These are phyloP conservation scores for Agrocybe pediades DNA, from an alignment of 768 basidiomycete species.

Conservation along the genomic window DNA sequence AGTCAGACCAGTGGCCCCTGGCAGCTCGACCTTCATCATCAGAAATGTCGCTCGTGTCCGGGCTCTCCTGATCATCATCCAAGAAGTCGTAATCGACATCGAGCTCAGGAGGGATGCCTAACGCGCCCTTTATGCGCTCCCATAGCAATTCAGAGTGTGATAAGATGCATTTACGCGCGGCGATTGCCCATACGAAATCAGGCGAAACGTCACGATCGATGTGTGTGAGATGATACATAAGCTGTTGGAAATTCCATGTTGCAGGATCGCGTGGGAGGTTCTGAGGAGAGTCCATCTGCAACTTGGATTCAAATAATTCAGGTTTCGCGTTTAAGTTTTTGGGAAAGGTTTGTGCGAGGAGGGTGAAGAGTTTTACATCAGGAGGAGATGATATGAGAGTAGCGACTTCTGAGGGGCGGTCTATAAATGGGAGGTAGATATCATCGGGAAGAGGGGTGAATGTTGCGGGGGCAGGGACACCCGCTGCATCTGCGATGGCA, in stretches of 20 bases:
- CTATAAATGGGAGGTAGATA: conserved; percentile 84
- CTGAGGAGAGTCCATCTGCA: conserved; percentile 21
- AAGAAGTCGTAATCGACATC: conserved; percentile 56
- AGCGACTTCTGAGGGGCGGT: conserved; percentile 76
- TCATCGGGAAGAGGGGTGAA: conserved; percentile 79
- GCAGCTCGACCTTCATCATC: conserved; percentile 42
- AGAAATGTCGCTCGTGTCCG: conserved; percentile 41
- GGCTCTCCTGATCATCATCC: conserved; percentile 23
- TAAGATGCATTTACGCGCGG: conserved; percentile 74
- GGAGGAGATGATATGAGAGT: conserved; percentile 66
- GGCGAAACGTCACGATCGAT: conserved; percentile 62
- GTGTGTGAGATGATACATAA: conserved; percentile 67
- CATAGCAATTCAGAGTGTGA: conserved; percentile 84
- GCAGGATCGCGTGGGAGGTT: conserved; percentile 55
- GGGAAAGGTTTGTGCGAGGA: conserved; percentile 73
- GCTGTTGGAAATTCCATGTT: conserved; percentile 72
- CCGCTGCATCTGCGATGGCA: conserved; percentile 10
- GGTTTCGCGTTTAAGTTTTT: conserved; percentile 15
- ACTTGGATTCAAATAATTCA: conserved; percentile 19
- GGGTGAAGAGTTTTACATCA: conserved; percentile 69
- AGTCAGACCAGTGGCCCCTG: conserved; percentile 36
- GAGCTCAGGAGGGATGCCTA: conserved; percentile 86
- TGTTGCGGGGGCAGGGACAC: conserved; percentile 45
- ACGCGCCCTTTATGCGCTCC: conserved; percentile 86
- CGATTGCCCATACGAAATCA: conserved; percentile 74